Base-by-base conservation (phyloP, 805 yeast genomes). In the Lipomyces yamanashiensis region DNA sequence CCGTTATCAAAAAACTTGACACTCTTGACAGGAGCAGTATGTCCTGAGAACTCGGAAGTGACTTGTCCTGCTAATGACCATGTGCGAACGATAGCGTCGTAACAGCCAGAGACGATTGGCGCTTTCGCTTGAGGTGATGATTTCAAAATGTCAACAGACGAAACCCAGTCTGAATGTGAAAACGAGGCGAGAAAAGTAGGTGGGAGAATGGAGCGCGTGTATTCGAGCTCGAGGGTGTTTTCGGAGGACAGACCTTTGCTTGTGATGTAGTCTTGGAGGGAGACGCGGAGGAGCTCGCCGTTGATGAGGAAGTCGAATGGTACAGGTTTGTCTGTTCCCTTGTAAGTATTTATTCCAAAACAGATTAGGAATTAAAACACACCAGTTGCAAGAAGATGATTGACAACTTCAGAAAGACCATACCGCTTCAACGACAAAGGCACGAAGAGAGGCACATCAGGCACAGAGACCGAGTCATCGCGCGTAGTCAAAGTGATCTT, bases 291-390 rank as follows among this genome's bases (percentile, higher is more conserved):
- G 61, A 95, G 79, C 45, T 62, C 61, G 23, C 86, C 86, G 15
- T 97, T 97, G 59, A 93, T 85, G 65, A 95, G 80, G 76, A 95
- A 95, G 74, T 95, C 98, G 76, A 95, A 93, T 21, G 98, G 98
- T 59, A 91, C 84, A 0, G 95, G 87, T 52, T 78, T 80, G 17
- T 86, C 76, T 62, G 47, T 23, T 15, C 15, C 23, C 19, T 37
- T 37, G 8, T 37, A 9, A 37, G n/a, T 34, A 15, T 33, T 6
- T 28, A 49, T 23, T 23, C 9, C 5, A 28, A 28, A 23, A 7
- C 2, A 15, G 33, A 17, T n/a, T n/a, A n/a, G n/a, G n/a, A 40
- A 8, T 13, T 21, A 37, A n/a, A 28, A 21, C 61, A 41, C 52
- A 67, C 66, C 69, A 8, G 79, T 67, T 7, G 77, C 81, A 56